Evolutionary conservation across 1,139 yeast species (phyloP).

Genomic region (Geotrichum restrictum): DNA sequence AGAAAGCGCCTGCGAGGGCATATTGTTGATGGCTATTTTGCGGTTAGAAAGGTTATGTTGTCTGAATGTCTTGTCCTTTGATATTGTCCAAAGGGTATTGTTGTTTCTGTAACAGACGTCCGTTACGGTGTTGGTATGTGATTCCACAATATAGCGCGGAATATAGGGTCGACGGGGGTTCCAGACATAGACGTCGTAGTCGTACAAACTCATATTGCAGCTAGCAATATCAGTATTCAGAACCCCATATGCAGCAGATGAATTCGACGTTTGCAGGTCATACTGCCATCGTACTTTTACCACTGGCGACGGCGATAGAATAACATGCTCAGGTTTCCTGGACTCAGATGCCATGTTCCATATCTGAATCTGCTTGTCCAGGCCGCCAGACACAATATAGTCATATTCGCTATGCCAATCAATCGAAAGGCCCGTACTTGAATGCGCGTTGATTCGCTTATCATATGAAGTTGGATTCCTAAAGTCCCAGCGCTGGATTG

Average conservation of each 20-base stretch:
- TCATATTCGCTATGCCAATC: conserved; percentile 87
- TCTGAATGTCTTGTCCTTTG: conserved; percentile 51
- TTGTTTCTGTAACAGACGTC: conserved; percentile 52
- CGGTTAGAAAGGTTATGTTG: conserved; percentile 55
- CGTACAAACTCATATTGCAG: conserved; percentile 67
- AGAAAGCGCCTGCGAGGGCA: conserved; percentile 51
- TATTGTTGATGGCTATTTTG: conserved; percentile 50
- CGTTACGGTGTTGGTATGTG: conserved; percentile 49
- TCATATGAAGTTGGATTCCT: conserved; percentile 52
- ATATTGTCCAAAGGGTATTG: conserved; percentile 49
- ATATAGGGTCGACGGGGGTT: conserved; percentile 67
- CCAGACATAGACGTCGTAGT: conserved; percentile 69
- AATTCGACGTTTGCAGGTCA: conserved; percentile 26
- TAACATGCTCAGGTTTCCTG: conserved; percentile 61
- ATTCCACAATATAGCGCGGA: conserved; percentile 63
- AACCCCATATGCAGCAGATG: conserved; percentile 23
- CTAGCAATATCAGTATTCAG: conserved; percentile 59
- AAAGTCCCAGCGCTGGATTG: conserved; percentile 78
- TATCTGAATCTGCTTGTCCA: conserved; percentile 78
- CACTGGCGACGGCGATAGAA: conserved; percentile 71
- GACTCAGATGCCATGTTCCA: conserved; percentile 59
- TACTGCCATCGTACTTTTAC: conserved; percentile 67
- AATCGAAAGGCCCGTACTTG: conserved; percentile 84
- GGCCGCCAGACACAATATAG: conserved; percentile 84
- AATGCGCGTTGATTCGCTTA: conserved; percentile 77